Evolutionary conservation across 164 flowering plant species (phyloP).

Genomic region (Chloranthus sessilifolius): DNA sequence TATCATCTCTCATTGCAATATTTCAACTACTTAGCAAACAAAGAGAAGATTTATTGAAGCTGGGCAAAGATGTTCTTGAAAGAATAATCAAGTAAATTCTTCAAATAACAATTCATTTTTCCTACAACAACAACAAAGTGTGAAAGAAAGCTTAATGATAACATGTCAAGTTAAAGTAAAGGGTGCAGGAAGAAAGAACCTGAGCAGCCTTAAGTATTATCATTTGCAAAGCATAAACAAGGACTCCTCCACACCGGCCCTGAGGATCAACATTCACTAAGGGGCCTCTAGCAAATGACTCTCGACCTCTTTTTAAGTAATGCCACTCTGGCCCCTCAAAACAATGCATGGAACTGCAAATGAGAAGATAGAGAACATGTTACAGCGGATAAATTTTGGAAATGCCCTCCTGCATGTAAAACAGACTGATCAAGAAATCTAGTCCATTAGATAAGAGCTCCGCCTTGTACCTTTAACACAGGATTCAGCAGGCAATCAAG

Average conservation of each 20-base stretch:
- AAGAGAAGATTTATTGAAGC: too few species aligned
- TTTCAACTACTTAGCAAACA: too few species aligned
- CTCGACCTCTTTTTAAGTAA: constrained; percentile 86
- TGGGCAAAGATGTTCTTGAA: too few species aligned
- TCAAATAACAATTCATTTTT: too few species aligned
- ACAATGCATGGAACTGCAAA: constrained; percentile 90
- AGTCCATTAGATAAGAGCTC: neutral
- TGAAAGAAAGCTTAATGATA: too few species aligned
- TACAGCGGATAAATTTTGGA: neutral
- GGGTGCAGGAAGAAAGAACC: constrained; percentile 36
- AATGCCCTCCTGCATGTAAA: neutral
- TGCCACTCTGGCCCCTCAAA: constrained; percentile 98
- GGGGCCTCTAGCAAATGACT: constrained; percentile 90
- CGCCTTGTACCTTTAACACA: neutral
- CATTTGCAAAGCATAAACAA: constrained; percentile 87
- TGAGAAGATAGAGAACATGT: constrained; percentile 8
- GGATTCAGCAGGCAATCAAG: too few species aligned
- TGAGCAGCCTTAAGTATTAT: constrained; percentile 86
- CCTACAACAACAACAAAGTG: too few species aligned
- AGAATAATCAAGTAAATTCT: too few species aligned
- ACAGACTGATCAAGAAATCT: neutral
- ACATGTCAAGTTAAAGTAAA: too few species aligned
- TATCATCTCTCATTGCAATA: too few species aligned
- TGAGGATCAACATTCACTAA: constrained; percentile 84
- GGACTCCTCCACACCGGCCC: constrained; percentile 91